phyloP scores from a whole-genome alignment of 768 basidiomycete species.

The Galerina sulciceps region DNA sequence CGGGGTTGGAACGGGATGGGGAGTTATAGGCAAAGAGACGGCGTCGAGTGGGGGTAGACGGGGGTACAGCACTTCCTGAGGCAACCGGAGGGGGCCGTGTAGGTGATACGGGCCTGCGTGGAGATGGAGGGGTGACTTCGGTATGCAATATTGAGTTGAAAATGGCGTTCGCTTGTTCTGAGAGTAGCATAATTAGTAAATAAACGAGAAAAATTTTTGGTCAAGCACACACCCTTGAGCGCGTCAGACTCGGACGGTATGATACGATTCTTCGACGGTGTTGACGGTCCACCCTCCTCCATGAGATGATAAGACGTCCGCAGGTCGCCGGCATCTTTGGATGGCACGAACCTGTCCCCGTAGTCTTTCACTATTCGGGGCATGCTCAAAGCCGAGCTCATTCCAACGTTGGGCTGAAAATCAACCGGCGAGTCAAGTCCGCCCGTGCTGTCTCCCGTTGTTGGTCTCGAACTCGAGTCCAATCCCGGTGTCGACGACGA shows the following conservation, averaged over 20 bases:
- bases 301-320: slow-evolving; percentile 71
- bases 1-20: slow-evolving; percentile 60
- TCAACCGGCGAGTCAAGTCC: slow-evolving; percentile 33
- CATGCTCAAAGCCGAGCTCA: slow-evolving; percentile 11
- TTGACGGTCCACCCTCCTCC: slow-evolving; percentile 58
- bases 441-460: slow-evolving; percentile 56
- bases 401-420: background rate
- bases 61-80: slow-evolving; percentile 41
- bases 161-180: slow-evolving; percentile 85
- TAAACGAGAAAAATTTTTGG: background rate
- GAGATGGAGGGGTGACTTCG: slow-evolving; percentile 76
- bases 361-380: slow-evolving; percentile 46
- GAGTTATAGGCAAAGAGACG: slow-evolving; percentile 75
- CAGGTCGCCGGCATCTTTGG: slow-evolving; percentile 64
- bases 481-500: slow-evolving; percentile 51
- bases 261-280: slow-evolving; percentile 63
- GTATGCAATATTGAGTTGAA: slow-evolving; percentile 79
- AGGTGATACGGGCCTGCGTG: slow-evolving; percentile 66
- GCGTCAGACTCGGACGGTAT: slow-evolving; percentile 76
- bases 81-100: slow-evolving; percentile 42
- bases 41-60: slow-evolving; percentile 56
- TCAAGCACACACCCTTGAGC: slow-evolving; percentile 59
- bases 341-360: slow-evolving; percentile 73
- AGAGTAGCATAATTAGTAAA: slow-evolving; percentile 1
- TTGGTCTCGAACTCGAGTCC: slow-evolving; percentile 52